phyloP scores from a whole-genome alignment of 768 basidiomycete species.

The Saitozyma sp. region DNA sequence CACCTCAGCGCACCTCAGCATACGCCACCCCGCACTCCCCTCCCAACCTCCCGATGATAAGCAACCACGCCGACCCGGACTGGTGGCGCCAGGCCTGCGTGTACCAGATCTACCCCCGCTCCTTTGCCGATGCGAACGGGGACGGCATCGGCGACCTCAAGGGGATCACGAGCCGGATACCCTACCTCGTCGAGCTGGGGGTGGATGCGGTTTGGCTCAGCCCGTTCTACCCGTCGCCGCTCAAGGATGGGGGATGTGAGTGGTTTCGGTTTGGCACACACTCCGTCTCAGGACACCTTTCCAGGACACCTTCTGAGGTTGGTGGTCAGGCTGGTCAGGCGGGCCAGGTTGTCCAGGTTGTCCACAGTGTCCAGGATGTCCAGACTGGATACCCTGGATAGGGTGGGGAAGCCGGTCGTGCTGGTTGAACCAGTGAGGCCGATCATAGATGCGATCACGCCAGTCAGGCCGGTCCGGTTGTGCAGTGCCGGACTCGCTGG shows the following conservation, averaged over 20 bases:
- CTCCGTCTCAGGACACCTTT: no score
- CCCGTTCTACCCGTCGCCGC: slow-evolving; percentile 18
- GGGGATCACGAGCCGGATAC: slow-evolving; percentile 8
- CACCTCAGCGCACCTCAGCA: no score
- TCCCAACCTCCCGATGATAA: neutral
- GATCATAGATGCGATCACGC: neutral
- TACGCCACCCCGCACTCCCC: no score
- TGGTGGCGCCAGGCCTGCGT: slow-evolving; percentile 24
- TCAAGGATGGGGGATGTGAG: slow-evolving; percentile 23
- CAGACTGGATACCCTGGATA: no score
- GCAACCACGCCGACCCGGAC: neutral
- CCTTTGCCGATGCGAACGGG: slow-evolving; percentile 17
- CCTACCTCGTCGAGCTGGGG: slow-evolving; percentile 5
- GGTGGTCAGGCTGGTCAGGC: no score
- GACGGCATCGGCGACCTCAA: slow-evolving; percentile 18
- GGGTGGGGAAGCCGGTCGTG: no score
- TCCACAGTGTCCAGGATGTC: no score
- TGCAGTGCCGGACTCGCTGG: neutral
- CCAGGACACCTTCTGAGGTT: no score
- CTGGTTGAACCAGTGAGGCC: no score
- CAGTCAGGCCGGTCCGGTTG: neutral
- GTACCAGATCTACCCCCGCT: slow-evolving; percentile 24
- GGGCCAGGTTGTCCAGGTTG: no score
- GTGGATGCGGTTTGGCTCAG: slow-evolving; percentile 20
- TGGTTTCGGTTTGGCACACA: neutral